A percentile compares a stretch with the other conserved stretches of the same genome.
Conservation (phyloP, 2,329 filamentous ascomycete species). For the Aspergillus flavus region DNA sequence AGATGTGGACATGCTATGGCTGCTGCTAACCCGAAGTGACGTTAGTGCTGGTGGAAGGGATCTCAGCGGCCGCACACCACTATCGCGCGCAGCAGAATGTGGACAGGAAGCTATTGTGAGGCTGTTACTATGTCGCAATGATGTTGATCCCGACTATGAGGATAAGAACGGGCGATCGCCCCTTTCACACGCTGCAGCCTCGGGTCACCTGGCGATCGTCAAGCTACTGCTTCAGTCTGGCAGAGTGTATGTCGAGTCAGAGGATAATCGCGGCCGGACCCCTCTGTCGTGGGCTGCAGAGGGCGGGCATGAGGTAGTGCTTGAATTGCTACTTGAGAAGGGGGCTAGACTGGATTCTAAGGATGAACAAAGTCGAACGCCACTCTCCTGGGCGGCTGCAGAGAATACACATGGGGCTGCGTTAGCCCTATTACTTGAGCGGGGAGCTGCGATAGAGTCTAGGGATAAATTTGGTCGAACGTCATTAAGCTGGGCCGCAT, state of each 20-base stretch:
- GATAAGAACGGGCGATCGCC: neutral
- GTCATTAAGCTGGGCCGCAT: neutral
- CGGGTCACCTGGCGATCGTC: neutral
- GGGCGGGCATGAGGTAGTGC: neutral
- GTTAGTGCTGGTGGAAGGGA: neutral
- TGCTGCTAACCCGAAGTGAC: slow-evolving; percentile 1
- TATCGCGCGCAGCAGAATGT: neutral
- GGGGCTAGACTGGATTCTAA: neutral
- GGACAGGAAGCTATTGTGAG: neutral
- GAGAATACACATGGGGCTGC: neutral
- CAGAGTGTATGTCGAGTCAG: neutral
- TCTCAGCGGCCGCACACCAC: neutral
- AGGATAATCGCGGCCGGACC: neutral
- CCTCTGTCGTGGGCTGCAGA: neutral
- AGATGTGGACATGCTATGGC: neutral
- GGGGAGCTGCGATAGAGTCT: neutral
- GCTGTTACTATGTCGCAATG: neutral
- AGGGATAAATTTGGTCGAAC: neutral
- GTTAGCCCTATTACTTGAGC: neutral
- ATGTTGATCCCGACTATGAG: neutral
- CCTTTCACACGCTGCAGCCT: neutral
- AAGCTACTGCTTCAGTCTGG: neutral
- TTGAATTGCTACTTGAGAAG: neutral
- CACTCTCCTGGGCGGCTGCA: neutral
- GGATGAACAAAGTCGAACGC: neutral